A percentile compares a stretch with the other conserved stretches of the same genome.
These are phyloP conservation scores for Atalantia buxifolia DNA, from an alignment of 345 rosid genomes.

Conservation along the genomic window DNA sequence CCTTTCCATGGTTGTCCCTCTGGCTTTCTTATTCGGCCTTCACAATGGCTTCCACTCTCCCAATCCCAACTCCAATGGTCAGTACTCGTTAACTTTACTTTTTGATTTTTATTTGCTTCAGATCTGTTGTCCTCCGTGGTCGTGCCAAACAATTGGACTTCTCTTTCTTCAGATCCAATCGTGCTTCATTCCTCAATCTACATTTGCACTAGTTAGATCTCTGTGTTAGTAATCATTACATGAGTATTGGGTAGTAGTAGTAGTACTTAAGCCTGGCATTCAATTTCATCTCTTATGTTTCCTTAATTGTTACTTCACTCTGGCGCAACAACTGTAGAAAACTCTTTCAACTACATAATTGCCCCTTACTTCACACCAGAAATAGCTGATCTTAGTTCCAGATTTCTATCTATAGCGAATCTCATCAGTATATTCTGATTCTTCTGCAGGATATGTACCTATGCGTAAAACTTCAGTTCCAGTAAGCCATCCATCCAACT, in stretches of 20 bases:
- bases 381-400: background rate
- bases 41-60: conserved; percentile 76
- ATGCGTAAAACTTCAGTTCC: conserved; percentile 39
- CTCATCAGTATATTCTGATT: conserved; percentile 4
- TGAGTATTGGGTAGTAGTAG: too few species aligned
- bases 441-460: conserved; percentile 48
- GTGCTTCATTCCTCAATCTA: background rate
- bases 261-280: background rate
- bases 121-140: background rate
- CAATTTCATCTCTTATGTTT: background rate
- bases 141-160: background rate
- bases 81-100: background rate
- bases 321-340: background rate
- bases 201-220: background rate
- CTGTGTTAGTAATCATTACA: background rate
- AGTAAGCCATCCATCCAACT: conserved; percentile 40
- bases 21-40: conserved; percentile 80
- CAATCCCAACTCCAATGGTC: conserved; percentile 28
- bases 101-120: background rate
- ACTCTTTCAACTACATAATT: background rate
- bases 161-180: background rate
- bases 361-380: background rate
- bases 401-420: background rate
- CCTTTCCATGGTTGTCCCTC: conserved; percentile 82
- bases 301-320: background rate